Percentiles rank a stretch among this genome's conserved stretches.
Conservation (phyloP, 129 eudicot genomes). For the Tagetes patula region DNA sequence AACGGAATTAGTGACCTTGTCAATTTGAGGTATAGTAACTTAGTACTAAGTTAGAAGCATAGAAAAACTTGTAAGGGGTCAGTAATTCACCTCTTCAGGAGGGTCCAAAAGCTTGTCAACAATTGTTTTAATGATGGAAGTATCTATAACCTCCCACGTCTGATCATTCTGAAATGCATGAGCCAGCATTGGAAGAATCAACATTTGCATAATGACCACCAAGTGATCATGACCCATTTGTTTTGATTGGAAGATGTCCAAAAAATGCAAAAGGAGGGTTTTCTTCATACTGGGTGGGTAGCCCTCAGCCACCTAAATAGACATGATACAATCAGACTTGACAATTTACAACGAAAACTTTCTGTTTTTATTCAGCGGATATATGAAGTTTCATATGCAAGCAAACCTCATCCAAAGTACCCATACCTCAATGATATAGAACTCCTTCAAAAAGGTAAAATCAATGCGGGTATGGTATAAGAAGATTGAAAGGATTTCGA, state of each 20-base stretch:
- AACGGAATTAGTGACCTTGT: slow-evolving; percentile 2
- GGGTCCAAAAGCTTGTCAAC: slow-evolving; percentile 97
- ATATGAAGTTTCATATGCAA: slow-evolving; percentile 13
- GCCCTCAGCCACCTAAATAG: slow-evolving; percentile 87
- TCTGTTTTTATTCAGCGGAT: slow-evolving; percentile 1
- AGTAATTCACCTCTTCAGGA: slow-evolving; percentile 82
- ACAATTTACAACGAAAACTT: neutral
- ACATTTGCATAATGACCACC: slow-evolving; percentile 98
- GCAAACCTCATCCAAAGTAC: slow-evolving; percentile 19
- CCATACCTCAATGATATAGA: slow-evolving; percentile 88
- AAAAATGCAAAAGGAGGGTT: slow-evolving; percentile 74
- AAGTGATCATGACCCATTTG: slow-evolving; percentile 89
- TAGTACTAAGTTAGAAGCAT: neutral
- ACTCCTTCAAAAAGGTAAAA: slow-evolving; percentile 92
- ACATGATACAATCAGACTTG: slow-evolving; percentile 8
- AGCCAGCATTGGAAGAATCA: slow-evolving; percentile 94
- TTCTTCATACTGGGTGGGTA: slow-evolving; percentile 84
- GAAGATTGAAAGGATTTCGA: slow-evolving; percentile 87
- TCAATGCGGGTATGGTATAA: slow-evolving; percentile 85
- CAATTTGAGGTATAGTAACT: neutral
- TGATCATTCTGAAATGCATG: slow-evolving; percentile 94
- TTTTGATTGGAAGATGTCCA: slow-evolving; percentile 80
- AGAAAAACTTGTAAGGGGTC: slow-evolving; percentile 1
- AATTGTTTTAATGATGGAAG: slow-evolving; percentile 76
- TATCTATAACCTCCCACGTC: slow-evolving; percentile 96